Conservation (phyloP, 1,284 basidiomycete species). For the Cryptococcus maquisensis region DNA sequence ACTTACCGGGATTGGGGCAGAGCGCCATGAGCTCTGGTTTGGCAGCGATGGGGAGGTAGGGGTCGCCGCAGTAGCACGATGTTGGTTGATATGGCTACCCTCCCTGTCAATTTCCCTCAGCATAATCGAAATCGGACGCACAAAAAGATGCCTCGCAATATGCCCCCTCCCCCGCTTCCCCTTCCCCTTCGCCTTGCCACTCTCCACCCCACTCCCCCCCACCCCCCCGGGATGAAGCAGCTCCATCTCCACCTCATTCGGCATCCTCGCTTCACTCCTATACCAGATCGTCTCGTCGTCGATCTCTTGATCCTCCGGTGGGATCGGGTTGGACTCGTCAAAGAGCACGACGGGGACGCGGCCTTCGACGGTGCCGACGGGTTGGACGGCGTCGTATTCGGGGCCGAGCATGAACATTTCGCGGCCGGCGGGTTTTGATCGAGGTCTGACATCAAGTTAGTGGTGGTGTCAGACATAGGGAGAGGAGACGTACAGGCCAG, state of each 20-base stretch:
- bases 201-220: not conserved
- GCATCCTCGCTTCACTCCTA: conserved; percentile 10
- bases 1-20: conserved; percentile 20
- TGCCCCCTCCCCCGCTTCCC: too few species aligned
- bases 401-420: conserved; percentile 19
- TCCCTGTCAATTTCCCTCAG: not conserved
- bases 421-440: conserved; percentile 6
- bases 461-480: not conserved
- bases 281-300: conserved; percentile 10
- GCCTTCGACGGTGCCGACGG: conserved; percentile 23
- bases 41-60: conserved; percentile 14
- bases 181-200: too few species aligned
- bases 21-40: conserved; percentile 18
- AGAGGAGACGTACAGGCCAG: conserved; percentile 9
- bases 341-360: conserved; percentile 12
- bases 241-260: conserved; percentile 1
- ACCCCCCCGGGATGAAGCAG: not conserved
- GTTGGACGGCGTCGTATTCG: conserved; percentile 14
- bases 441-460: conserved; percentile 1
- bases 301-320: conserved; percentile 5
- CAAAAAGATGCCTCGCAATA: not conserved
- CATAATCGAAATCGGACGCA: not conserved
- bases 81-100: conserved; percentile 13
- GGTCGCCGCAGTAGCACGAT: conserved; percentile 20
- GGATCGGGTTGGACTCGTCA: conserved; percentile 19